Percentiles rank a stretch among this genome's conserved stretches.
Evolutionary conservation across 2,329 filamentous ascomycete genomes (phyloP).

Genomic region (Venturiaceae sp.): DNA sequence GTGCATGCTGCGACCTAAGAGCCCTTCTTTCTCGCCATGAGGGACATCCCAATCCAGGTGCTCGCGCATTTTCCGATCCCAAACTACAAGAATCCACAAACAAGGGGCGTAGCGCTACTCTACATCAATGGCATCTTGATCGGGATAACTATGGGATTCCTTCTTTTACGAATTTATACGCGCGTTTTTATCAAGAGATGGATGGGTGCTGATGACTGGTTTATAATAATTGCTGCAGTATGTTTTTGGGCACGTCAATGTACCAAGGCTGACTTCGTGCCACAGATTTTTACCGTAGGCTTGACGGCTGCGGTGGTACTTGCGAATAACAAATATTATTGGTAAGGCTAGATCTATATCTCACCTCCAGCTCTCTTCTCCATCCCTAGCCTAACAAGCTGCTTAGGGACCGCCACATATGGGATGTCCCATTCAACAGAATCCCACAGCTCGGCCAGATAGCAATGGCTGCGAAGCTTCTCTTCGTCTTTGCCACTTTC

Average conservation of each 20-base stretch:
- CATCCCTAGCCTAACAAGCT: constrained; percentile 11
- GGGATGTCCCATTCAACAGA: constrained; percentile 25
- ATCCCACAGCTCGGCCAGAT: constrained; percentile 15
- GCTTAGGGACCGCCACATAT: constrained; percentile 21
- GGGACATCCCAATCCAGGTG: constrained; percentile 1
- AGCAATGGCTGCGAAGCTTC: constrained; percentile 31
- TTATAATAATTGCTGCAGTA: constrained; percentile 31
- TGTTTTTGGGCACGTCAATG: no score
- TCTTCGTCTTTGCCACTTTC: constrained; percentile 30
- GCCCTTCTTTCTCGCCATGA: background rate
- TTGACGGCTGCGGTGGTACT: constrained; percentile 29
- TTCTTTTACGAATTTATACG: constrained; percentile 29
- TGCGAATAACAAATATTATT: constrained; percentile 31
- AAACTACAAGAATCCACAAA: constrained; percentile 5
- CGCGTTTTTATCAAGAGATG: constrained; percentile 29
- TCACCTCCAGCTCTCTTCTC: no score
- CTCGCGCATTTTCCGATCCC: background rate
- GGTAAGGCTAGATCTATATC: constrained; percentile 17
- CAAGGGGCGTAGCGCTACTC: constrained; percentile 3
- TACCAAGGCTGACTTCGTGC: background rate
- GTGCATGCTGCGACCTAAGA: background rate
- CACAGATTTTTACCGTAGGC: constrained; percentile 26
- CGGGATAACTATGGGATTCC: constrained; percentile 22
- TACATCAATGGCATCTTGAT: constrained; percentile 1
- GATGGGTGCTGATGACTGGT: constrained; percentile 32